Percentiles rank a stretch among this genome's conserved stretches.
phyloP scores from a whole-genome alignment of 441 rosid genomes.

The Populus hybrid region DNA sequence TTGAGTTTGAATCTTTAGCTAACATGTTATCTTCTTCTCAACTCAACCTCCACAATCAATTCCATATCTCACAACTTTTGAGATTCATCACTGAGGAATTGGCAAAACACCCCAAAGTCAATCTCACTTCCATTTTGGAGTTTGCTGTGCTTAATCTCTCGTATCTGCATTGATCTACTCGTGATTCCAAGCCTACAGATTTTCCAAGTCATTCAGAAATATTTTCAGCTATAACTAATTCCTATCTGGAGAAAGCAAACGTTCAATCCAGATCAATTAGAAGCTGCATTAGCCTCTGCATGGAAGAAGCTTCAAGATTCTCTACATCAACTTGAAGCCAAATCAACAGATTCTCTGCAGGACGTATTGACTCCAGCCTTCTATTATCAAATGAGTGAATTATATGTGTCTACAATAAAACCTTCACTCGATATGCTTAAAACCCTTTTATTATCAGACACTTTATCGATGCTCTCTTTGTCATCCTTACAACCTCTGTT shows the following conservation, averaged over 20 bases:
- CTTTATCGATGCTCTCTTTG: background rate
- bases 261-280: background rate
- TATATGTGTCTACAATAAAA: background rate
- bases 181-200: background rate
- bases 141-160: background rate
- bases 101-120: background rate
- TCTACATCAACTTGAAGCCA: background rate
- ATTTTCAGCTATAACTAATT: background rate
- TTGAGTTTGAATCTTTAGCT: background rate
- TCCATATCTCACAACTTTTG: background rate
- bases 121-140: background rate
- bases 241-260: background rate
- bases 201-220: background rate
- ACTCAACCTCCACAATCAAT: background rate
- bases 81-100: background rate
- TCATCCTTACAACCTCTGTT: background rate
- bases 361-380: background rate
- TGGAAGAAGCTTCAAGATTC: background rate
- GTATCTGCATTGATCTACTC: background rate
- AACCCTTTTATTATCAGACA: background rate
- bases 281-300: background rate
- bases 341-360: background rate
- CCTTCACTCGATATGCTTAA: background rate
- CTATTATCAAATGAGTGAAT: background rate
- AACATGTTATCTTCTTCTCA: background rate